Evolutionary conservation across 805 yeast species (phyloP).

Genomic region (Spathaspora sp.): DNA sequence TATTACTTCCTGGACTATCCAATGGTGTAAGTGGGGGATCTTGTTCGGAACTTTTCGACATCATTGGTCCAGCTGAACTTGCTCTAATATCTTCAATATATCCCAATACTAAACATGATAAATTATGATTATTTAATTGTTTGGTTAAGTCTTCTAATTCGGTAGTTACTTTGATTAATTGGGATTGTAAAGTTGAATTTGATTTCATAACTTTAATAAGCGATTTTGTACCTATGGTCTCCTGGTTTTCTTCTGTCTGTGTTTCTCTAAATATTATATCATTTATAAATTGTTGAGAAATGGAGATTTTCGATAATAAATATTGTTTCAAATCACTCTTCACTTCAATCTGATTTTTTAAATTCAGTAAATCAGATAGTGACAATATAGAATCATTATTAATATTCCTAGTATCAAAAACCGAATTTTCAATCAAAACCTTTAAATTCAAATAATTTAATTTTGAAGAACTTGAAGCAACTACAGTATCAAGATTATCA

Average conservation of each 20-base stretch:
- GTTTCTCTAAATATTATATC: constrained; percentile 16
- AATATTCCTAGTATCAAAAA: constrained; percentile 36
- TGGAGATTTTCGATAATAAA: constrained; percentile 23
- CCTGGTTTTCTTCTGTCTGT: background rate
- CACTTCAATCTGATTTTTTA: constrained; percentile 27
- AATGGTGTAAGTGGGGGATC: background rate
- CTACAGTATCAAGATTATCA: constrained; percentile 13
- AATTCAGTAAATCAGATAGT: constrained; percentile 19
- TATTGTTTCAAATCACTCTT: constrained; percentile 28
- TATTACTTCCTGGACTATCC: background rate
- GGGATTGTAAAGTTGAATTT: constrained; percentile 27
- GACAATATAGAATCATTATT: constrained; percentile 31
- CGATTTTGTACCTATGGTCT: constrained; percentile 18
- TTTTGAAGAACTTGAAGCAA: constrained; percentile 12
- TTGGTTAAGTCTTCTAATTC: constrained; percentile 26
- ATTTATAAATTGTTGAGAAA: constrained; percentile 32
- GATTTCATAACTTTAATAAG: constrained; percentile 31
- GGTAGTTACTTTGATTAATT: constrained; percentile 18
- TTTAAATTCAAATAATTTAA: constrained; percentile 36
- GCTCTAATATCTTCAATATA: constrained; percentile 42
- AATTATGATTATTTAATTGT: constrained; percentile 37
- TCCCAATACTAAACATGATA: constrained; percentile 44
- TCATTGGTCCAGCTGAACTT: constrained; percentile 8
- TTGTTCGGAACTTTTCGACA: too few species aligned
- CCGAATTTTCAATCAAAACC: constrained; percentile 43